phyloP scores from a whole-genome alignment of 805 yeast species.

The Komagataella ulmi region DNA sequence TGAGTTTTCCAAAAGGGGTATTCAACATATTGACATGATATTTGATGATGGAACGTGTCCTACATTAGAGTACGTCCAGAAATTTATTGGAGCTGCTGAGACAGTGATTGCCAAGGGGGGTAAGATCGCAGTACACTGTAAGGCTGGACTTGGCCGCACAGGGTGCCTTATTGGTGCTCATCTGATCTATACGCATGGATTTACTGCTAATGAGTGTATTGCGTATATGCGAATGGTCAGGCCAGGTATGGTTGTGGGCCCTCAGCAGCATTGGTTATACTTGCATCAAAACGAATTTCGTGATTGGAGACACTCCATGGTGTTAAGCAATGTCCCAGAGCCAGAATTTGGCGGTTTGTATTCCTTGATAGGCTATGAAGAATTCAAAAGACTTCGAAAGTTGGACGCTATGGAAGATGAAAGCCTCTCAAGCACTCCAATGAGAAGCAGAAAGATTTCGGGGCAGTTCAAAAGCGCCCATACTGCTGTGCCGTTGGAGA shows the following conservation, averaged over 20 bases:
- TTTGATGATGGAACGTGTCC: slow-evolving; percentile 99
- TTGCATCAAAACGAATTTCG: slow-evolving; percentile 92
- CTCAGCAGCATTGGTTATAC: slow-evolving; percentile 98
- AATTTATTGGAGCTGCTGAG: slow-evolving; percentile 91
- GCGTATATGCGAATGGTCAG: slow-evolving; percentile 93
- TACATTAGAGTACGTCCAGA: slow-evolving; percentile 81
- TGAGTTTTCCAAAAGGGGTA: slow-evolving; percentile 73
- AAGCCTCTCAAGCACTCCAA: slow-evolving; percentile 23
- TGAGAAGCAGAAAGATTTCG: slow-evolving; percentile 57
- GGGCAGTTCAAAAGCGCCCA: slow-evolving; percentile 51
- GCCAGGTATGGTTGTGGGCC: slow-evolving; percentile 99
- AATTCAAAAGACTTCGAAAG: slow-evolving; percentile 39
- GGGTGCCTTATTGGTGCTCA: slow-evolving; percentile 98
- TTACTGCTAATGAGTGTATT: slow-evolving; percentile 93
- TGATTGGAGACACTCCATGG: slow-evolving; percentile 93
- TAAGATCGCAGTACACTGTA: slow-evolving; percentile 96
- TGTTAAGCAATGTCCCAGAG: slow-evolving; percentile 54
- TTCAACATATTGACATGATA: slow-evolving; percentile 88
- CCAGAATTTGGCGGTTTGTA: slow-evolving; percentile 54
- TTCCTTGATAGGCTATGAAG: slow-evolving; percentile 49
- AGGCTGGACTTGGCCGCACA: slow-evolving; percentile 95
- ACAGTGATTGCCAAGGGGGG: slow-evolving; percentile 78
- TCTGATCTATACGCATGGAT: slow-evolving; percentile 89
- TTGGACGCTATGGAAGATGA: slow-evolving; percentile 18
- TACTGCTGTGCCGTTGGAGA: slow-evolving; percentile 76